Evolutionary conservation across 352 stramenopile species (phyloP).

Genomic region (Phytophthora fragariaefolia): DNA sequence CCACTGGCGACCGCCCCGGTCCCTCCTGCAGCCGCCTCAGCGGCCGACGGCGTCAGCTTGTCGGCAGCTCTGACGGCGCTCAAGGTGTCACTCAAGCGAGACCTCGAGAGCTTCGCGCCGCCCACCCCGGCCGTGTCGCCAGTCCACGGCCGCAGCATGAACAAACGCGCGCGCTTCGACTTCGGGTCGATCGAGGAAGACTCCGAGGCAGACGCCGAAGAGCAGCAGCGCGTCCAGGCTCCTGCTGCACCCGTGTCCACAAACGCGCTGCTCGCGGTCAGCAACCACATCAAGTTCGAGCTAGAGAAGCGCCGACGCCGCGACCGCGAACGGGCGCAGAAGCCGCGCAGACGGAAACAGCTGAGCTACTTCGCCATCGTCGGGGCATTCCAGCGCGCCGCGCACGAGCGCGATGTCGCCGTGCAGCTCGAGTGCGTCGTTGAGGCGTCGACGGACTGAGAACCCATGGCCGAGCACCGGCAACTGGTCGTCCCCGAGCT

Average conservation of each 20-base stretch:
- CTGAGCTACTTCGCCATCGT: slow-evolving; percentile 85
- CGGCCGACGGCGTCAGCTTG: slow-evolving; percentile 55
- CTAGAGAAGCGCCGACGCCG: slow-evolving; percentile 63
- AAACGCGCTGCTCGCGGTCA: slow-evolving; percentile 72
- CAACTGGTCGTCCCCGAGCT: slow-evolving; percentile 21
- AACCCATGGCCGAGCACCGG: slow-evolving; percentile 23
- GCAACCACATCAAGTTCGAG: slow-evolving; percentile 75
- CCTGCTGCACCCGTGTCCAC: slow-evolving; percentile 42
- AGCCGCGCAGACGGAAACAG: slow-evolving; percentile 65
- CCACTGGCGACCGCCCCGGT: slow-evolving; percentile 12
- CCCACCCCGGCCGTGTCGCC: slow-evolving; percentile 77
- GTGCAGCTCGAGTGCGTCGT: slow-evolving; percentile 50
- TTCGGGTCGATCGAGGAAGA: slow-evolving; percentile 43
- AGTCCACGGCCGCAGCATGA: slow-evolving; percentile 42
- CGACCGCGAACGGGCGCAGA: slow-evolving; percentile 56
- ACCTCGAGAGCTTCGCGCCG: slow-evolving; percentile 72
- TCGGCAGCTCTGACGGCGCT: slow-evolving; percentile 67
- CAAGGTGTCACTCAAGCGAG: slow-evolving; percentile 78
- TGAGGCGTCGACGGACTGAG: slow-evolving; percentile 39
- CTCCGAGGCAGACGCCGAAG: slow-evolving; percentile 29
- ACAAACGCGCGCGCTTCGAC: slow-evolving; percentile 73
- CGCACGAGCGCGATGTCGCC: slow-evolving; percentile 64
- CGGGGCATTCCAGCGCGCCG: slow-evolving; percentile 79
- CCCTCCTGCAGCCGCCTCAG: slow-evolving; percentile 16
- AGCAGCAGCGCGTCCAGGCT: slow-evolving; percentile 30